Base-by-base conservation (phyloP, 1,139 yeast species). In the Spencermartinsiella ligniputridi region DNA sequence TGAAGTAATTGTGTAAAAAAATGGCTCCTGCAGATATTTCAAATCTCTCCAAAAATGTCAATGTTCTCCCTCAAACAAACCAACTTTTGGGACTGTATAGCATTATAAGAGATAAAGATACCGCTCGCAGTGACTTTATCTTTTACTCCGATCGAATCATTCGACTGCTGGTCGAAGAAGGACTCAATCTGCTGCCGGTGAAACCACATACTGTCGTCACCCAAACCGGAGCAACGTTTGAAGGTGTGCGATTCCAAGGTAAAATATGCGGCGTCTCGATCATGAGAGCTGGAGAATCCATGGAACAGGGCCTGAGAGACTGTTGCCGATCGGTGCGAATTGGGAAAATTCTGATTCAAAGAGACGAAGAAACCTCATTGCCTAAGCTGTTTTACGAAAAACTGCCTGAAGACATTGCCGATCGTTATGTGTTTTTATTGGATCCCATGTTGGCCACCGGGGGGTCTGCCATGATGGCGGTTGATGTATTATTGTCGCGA, bases 391-490 rank as follows among this genome's bases (percentile, higher is more conserved):
- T 85, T 67, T 92, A 90, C 64, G 96, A 87, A 56, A 92, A 92
- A 66, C 75, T 92, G 53, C 98, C 98, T 20, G 89, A 81, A 52
- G 98, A 92, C 60, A 90, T 92, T 51, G 70, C 83, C 42, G 85
- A 85, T 27, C 76, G 98, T 55, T 92, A 81, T 58, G 97, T 92
- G 18, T 85, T 92, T 62, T 71, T 92, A 60, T 72, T 92, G 55
- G 98, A 92, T 60, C 98, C 98, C 48, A 86, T 92, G 95, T 76
- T 92, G 62, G 98, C 98, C 33, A 92, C 98, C 18, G 98, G 98
- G 51, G 98, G 98, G 42, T 85, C 96, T 51, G 98, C 97, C 12
- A 80, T 87, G 70, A 86, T 90, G 92, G 98, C 97, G 3, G 88
- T 90, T 20, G 96, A 92, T 51, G 97, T 92, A 15, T 72, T 92